These are phyloP conservation scores for Besnoitia besnoiti DNA, from an alignment of 169 alveolate genomes.

Conservation along the genomic window DNA sequence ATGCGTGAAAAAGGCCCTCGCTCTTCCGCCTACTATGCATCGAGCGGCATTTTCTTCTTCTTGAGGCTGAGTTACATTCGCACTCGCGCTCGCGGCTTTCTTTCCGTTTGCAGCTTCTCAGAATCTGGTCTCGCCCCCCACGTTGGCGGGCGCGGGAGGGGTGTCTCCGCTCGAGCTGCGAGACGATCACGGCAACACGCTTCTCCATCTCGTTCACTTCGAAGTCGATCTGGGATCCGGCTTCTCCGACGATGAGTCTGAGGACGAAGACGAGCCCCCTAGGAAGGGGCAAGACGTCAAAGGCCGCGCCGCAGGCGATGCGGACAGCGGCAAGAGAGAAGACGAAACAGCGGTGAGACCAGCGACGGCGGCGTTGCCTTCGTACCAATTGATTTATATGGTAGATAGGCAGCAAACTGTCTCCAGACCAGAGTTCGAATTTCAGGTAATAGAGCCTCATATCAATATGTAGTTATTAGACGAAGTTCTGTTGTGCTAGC, in stretches of 20 bases:
- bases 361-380: neutral
- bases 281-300: neutral
- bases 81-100: neutral
- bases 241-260: neutral
- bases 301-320: neutral
- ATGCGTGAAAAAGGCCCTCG: too few species aligned
- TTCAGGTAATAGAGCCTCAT: too few species aligned
- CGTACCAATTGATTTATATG: too few species aligned
- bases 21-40: too few species aligned
- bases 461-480: too few species aligned
- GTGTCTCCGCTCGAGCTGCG: neutral
- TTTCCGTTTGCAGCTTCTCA: neutral
- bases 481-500: too few species aligned
- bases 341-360: neutral
- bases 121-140: neutral
- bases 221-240: neutral
- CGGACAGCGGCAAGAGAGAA: neutral
- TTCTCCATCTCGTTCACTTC: slow-evolving; percentile 7
- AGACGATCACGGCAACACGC: neutral
- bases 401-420: too few species aligned
- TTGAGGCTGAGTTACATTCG: too few species aligned
- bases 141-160: neutral
- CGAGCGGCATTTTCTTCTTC: too few species aligned
- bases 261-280: neutral
- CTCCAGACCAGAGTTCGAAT: too few species aligned